Conservation (phyloP, 1,139 yeast species). For the Geotrichum bryndzae region DNA sequence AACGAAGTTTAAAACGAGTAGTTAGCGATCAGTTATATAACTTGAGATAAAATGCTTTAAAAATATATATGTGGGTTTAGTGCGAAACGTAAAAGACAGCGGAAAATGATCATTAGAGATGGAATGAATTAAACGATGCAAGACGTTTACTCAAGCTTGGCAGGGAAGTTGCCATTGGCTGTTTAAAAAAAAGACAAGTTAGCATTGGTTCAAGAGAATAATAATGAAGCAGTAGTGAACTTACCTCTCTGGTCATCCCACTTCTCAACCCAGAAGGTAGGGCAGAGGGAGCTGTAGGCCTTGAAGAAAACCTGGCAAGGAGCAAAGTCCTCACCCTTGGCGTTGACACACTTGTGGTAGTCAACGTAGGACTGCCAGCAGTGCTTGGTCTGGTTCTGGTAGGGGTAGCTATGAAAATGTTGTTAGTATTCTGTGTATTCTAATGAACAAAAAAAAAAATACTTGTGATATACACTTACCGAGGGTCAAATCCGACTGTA, state of each 20-base stretch:
- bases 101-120: not conserved
- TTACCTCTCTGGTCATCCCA: constrained; percentile 87
- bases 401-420: constrained; percentile 45
- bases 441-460: not conserved
- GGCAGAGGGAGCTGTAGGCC: constrained; percentile 88
- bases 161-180: constrained; percentile 62
- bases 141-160: constrained; percentile 41
- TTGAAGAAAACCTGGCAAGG: constrained; percentile 94
- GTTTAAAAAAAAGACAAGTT: constrained; percentile 11
- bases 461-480: constrained; percentile 12
- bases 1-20: not conserved
- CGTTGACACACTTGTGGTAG: constrained; percentile 93
- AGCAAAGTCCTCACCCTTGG: constrained; percentile 96
- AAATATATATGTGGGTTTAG: constrained; percentile 13
- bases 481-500: constrained; percentile 20
- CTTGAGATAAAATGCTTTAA: not conserved
- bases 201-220: not conserved
- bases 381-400: constrained; percentile 95
- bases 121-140: not conserved
- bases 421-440: not conserved
- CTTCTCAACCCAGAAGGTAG: constrained; percentile 83
- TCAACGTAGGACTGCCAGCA: constrained; percentile 98
- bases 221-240: constrained; percentile 32
- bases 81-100: not conserved
- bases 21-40: not conserved